Base-by-base conservation (phyloP, 129 eudicot genomes). In the Apium graveolens region DNA sequence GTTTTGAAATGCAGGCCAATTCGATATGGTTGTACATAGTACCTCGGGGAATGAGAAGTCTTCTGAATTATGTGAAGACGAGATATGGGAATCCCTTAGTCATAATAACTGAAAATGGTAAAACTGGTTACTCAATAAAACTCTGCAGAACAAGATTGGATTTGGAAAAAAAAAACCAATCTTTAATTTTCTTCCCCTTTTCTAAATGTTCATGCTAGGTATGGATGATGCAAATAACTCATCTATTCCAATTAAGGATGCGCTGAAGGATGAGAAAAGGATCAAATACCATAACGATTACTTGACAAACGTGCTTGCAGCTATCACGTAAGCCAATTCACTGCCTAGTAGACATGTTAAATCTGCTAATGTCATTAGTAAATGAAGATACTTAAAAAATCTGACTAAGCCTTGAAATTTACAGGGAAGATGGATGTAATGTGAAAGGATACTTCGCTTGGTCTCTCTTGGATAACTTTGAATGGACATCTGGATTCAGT, bases 391-490 rank as follows among this genome's bases (percentile, higher is more conserved):
- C 43, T 26, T 70, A 38, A 20, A 21, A 20, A 48, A 39, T 29
- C 42, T 38, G 29, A 32, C 44, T 70, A 48, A 29, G 75, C 45
- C 35, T 1, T 32, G 44, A 42, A 42, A 80, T 42, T 57, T 77
- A 83, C 93, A 93, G 98, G 46, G 92, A 90, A 82, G 98, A 91
- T 66, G 99, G 99, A 29, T 92, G 97, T 88, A 96, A 96, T 32
- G 91, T 96, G 83, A 86, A 89, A 79, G 99, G 97, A 21, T 92
- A 96, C 81, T 96, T 96, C 66, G 97, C 86, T 21, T 96, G 99
- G 99, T 96, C 99, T 11, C 80, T 96, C 63, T 49, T 96, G 65
- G 99, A 96, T 82, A 92, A 92, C 74, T 96, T 97, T 97, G 99
- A 96, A 88, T 96, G 99, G 99, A 90, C 78, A 80, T 97, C 97